phyloP scores from a whole-genome alignment of 768 basidiomycete genomes.

The Lactifluus rugatus region DNA sequence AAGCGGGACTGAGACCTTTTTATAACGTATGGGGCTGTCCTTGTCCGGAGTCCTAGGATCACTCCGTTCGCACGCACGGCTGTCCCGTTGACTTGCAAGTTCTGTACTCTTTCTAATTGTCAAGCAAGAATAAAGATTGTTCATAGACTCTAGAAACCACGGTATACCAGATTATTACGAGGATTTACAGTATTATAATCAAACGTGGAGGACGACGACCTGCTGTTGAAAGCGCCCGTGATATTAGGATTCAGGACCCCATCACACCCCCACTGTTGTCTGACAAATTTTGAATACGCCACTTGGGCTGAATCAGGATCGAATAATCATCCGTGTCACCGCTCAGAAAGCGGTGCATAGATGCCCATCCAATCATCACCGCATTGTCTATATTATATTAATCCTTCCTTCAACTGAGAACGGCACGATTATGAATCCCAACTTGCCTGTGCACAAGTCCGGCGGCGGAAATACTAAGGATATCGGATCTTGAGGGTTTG shows the following conservation, averaged over 20 bases:
- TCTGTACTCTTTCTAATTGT: background rate
- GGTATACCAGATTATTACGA: background rate
- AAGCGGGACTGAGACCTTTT: background rate
- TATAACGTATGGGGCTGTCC: background rate
- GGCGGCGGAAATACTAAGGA: constrained; percentile 65
- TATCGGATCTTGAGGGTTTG: constrained; percentile 29
- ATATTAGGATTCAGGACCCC: constrained; percentile 4
- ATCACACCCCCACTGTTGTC: background rate
- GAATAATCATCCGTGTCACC: constrained; percentile 53
- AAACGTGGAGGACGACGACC: background rate
- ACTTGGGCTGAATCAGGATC: constrained; percentile 55
- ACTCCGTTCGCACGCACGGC: background rate
- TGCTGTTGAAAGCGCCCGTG: background rate
- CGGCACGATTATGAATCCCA: too few species aligned
- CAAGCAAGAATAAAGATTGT: background rate
- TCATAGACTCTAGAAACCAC: too few species aligned
- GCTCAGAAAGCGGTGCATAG: constrained; percentile 67
- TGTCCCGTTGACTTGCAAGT: too few species aligned
- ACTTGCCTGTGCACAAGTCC: constrained; percentile 69
- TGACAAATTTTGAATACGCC: constrained; percentile 60
- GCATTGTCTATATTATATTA: constrained; percentile 70
- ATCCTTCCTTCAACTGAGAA: background rate
- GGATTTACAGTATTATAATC: background rate
- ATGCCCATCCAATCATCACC: constrained; percentile 93
- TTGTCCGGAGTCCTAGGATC: constrained; percentile 1